phyloP scores from a whole-genome alignment of 768 basidiomycete genomes.

The Tylopilus intermedius region DNA sequence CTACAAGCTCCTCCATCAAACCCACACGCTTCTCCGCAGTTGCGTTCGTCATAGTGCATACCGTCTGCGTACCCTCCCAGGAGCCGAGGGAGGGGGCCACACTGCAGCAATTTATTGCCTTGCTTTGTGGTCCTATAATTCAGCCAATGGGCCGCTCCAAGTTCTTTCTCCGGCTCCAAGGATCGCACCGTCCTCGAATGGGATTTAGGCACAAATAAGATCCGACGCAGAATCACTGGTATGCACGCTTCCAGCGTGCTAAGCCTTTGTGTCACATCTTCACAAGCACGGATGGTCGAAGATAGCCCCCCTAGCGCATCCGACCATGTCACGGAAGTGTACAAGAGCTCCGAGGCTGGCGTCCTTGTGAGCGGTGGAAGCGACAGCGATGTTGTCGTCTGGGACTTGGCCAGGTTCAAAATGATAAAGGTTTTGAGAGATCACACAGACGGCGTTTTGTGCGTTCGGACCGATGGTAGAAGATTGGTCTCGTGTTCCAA shows the following conservation, averaged over 20 bases:
- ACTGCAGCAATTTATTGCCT: slow-evolving; percentile 69
- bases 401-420: slow-evolving; percentile 55
- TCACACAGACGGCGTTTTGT: slow-evolving; percentile 75
- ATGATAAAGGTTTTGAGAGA: slow-evolving; percentile 55
- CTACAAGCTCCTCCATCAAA: slow-evolving; percentile 72
- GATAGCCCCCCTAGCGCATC: slow-evolving; percentile 7
- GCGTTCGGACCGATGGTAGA: slow-evolving; percentile 63
- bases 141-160: slow-evolving; percentile 37
- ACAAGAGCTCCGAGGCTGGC: slow-evolving; percentile 36
- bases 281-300: slow-evolving; percentile 16
- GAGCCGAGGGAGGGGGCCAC: slow-evolving; percentile 27
- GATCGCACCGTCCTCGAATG: slow-evolving; percentile 75
- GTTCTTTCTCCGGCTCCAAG: slow-evolving; percentile 78
- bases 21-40: slow-evolving; percentile 57
- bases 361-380: slow-evolving; percentile 72
- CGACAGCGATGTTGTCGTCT: slow-evolving; percentile 63
- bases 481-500: slow-evolving; percentile 77
- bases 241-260: slow-evolving; percentile 68
- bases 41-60: slow-evolving; percentile 57
- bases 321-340: slow-evolving; percentile 12
- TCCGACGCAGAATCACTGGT: slow-evolving; percentile 59
- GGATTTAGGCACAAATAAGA: slow-evolving; percentile 58
- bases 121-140: slow-evolving; percentile 71
- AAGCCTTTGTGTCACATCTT: slow-evolving; percentile 61
- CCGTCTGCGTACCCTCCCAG: slow-evolving; percentile 27